Conservation (phyloP, 1,284 basidiomycete species). For the Ustilago lituana region DNA sequence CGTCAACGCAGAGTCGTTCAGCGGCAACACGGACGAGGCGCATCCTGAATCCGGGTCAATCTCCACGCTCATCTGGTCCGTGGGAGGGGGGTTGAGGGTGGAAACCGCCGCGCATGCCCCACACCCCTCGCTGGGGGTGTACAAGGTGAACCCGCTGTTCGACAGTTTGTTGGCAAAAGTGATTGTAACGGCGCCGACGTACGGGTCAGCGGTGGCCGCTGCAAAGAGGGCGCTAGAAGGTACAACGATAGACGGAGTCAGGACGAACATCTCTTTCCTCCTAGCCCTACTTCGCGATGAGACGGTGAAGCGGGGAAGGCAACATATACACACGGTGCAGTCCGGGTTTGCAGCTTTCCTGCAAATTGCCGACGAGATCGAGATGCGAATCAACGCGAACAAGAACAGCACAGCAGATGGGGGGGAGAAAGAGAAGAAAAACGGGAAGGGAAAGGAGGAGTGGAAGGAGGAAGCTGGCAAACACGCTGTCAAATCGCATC, state of each 20-base stretch:
- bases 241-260: constrained; percentile 24
- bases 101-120: constrained; percentile 51
- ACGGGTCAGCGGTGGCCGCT: constrained; percentile 13
- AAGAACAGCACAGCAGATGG: neutral
- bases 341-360: constrained; percentile 5
- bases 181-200: constrained; percentile 42
- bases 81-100: constrained; percentile 37
- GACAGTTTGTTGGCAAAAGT: constrained; percentile 56
- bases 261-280: constrained; percentile 39
- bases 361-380: constrained; percentile 2
- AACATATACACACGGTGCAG: constrained; percentile 36
- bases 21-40: constrained; percentile 17
- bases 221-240: constrained; percentile 18
- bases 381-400: neutral
- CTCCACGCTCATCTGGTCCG: constrained; percentile 22
- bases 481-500: constrained; percentile 17
- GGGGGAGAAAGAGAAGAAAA: neutral
- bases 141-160: constrained; percentile 34
- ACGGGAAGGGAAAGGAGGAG: neutral
- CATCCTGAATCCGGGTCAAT: constrained; percentile 28
- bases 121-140: constrained; percentile 9
- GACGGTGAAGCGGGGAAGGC: constrained; percentile 9
- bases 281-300: constrained; percentile 20
- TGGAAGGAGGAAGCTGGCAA: constrained; percentile 6
- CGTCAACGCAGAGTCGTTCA: constrained; percentile 45